Evolutionary conservation across 192 early-diverging fungal genomes (phyloP).

Genomic region (Dissophora ornata): DNA sequence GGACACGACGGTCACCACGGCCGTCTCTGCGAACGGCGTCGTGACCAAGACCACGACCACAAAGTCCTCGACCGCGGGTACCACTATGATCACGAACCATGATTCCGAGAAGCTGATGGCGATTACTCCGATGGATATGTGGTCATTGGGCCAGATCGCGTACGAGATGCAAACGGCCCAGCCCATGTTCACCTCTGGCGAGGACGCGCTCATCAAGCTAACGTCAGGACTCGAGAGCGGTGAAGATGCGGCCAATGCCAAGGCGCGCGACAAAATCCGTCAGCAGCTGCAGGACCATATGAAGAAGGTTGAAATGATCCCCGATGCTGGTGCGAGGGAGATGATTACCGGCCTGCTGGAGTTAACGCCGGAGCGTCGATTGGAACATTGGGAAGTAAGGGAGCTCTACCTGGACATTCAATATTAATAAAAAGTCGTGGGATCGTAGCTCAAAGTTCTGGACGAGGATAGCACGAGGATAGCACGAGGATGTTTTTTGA

Average conservation of each 20-base stretch:
- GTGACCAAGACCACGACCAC: constrained; percentile 11
- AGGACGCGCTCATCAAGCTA: constrained; percentile 47
- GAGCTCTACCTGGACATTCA: constrained; percentile 22
- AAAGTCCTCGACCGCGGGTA: constrained; percentile 4
- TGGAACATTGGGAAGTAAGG: constrained; percentile 35
- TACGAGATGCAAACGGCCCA: constrained; percentile 47
- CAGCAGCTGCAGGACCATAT: constrained; percentile 36
- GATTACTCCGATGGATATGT: constrained; percentile 51
- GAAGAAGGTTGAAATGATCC: constrained; percentile 33
- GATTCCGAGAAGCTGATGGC: constrained; percentile 45
- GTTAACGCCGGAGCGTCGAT: constrained; percentile 32
- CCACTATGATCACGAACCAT: neutral
- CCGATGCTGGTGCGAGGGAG: constrained; percentile 24
- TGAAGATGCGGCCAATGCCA: constrained; percentile 25
- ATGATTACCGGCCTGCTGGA: constrained; percentile 42
- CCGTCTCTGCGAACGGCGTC: too few relatives aligned
- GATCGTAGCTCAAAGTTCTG: constrained; percentile 21
- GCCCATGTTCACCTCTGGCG: constrained; percentile 33
- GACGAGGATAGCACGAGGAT: constrained; percentile 2
- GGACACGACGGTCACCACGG: too few relatives aligned
- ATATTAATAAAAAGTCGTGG: constrained; percentile 11
- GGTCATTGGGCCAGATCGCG: constrained; percentile 52
- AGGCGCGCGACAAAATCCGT: constrained; percentile 23
- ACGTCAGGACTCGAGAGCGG: constrained; percentile 18
- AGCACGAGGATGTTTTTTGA: too few relatives aligned